Percentiles rank a stretch among this genome's conserved stretches.
phyloP scores from a whole-genome alignment of 2,329 filamentous ascomycete genomes.

The Grosmannia penicillata region DNA sequence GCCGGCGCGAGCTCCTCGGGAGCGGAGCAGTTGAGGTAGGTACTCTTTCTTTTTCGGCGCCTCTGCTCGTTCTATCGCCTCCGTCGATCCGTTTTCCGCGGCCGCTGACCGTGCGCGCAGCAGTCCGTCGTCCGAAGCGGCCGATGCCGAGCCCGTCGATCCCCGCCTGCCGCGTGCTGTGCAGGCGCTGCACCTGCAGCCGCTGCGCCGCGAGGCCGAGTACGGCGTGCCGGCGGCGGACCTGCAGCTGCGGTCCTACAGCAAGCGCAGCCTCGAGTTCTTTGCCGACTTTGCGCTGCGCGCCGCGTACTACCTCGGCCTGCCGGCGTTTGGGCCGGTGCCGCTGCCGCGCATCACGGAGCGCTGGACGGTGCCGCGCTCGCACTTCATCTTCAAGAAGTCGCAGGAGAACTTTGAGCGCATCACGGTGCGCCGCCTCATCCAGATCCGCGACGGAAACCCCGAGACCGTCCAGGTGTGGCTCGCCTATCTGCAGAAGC shows the following conservation, averaged over 20 bases:
- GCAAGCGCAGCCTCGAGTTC: constrained; percentile 78
- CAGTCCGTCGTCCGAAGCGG: too few relatives aligned
- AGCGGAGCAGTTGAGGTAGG: too few relatives aligned
- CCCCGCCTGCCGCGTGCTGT: constrained; percentile 60
- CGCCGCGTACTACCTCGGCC: constrained; percentile 82
- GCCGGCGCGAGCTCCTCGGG: too few relatives aligned
- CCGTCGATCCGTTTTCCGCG: too few relatives aligned
- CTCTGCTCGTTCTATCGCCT: too few relatives aligned
- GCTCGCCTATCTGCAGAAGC: constrained; percentile 83
- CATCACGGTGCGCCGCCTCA: constrained; percentile 68
- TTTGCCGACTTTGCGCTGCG: constrained; percentile 90
- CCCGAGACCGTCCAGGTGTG: constrained; percentile 80
- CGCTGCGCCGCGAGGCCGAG: constrained; percentile 58
- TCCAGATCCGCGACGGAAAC: constrained; percentile 86
- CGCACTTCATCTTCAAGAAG: constrained; percentile 93
- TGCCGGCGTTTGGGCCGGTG: constrained; percentile 73
- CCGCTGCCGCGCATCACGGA: constrained; percentile 77
- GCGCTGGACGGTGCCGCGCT: constrained; percentile 83
- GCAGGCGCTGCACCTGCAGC: constrained; percentile 74
- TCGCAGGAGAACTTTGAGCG: constrained; percentile 95
- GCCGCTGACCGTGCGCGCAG: too few relatives aligned
- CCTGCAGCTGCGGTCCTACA: constrained; percentile 86
- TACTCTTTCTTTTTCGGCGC: too few relatives aligned
- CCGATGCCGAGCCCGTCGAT: constrained; percentile 3
- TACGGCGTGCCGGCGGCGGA: constrained; percentile 77